phyloP scores from a whole-genome alignment of 1,284 basidiomycete species.

The Tilletia walkeri region DNA sequence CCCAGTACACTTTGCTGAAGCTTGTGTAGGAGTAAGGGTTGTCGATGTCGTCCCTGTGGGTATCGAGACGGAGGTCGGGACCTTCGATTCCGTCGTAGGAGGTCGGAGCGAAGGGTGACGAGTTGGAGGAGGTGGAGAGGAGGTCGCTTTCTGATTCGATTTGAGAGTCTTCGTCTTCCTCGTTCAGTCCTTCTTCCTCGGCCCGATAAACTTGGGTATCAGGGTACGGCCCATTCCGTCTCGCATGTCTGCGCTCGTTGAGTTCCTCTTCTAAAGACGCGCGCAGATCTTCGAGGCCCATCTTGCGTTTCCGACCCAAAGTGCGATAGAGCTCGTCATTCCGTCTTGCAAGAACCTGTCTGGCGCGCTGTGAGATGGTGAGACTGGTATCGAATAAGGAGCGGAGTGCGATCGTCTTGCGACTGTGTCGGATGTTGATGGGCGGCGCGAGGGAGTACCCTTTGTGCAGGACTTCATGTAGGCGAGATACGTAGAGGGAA shows the following conservation, averaged over 20 bases:
- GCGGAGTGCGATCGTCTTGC: not conserved
- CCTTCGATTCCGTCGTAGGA: constrained; percentile 1
- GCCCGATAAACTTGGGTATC: too few species aligned
- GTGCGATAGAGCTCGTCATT: not conserved
- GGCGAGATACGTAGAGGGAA: constrained; percentile 7
- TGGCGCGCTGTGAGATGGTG: not conserved
- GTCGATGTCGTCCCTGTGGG: not conserved
- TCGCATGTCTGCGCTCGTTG: not conserved
- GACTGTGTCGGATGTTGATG: constrained; percentile 5
- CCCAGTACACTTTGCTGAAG: constrained; percentile 1
- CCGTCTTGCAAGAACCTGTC: not conserved
- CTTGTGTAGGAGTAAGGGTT: not conserved
- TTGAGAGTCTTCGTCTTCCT: too few species aligned
- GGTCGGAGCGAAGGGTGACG: not conserved
- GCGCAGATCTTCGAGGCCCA: not conserved
- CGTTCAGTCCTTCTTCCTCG: too few species aligned
- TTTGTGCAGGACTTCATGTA: not conserved
- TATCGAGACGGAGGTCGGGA: constrained; percentile 6
- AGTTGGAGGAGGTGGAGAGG: too few species aligned
- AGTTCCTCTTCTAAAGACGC: too few species aligned
- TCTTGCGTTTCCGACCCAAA: not conserved
- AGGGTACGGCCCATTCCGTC: too few species aligned
- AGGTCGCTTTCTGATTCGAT: too few species aligned
- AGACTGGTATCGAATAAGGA: not conserved
- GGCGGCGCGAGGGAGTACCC: constrained; percentile 12